These are phyloP conservation scores for Zea mays DNA, from an alignment of 176 grass and related monocot genomes.

Conservation along the genomic window DNA sequence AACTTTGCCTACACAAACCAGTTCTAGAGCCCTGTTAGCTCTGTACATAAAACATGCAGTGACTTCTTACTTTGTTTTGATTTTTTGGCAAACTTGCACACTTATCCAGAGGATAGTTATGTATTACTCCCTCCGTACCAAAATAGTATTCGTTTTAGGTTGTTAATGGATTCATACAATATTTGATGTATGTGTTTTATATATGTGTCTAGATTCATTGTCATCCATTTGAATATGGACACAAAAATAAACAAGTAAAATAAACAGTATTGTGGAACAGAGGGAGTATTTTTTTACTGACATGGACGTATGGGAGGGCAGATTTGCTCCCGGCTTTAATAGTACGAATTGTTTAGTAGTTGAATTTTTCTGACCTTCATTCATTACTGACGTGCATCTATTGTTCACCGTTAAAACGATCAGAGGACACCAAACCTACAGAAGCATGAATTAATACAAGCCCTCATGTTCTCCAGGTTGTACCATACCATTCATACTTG, in stretches of 20 bases:
- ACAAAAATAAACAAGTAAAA: too few relatives aligned
- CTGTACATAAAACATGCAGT: too few relatives aligned
- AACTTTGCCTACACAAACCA: neutral
- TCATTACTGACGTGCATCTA: too few relatives aligned
- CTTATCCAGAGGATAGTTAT: slow-evolving; percentile 1
- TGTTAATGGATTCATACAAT: neutral
- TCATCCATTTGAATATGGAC: too few relatives aligned
- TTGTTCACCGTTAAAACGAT: neutral
- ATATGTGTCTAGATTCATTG: neutral
- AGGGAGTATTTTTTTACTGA: too few relatives aligned
- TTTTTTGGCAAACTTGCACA: neutral
- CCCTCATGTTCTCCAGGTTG: neutral
- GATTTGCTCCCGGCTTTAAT: too few relatives aligned
- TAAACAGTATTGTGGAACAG: too few relatives aligned
- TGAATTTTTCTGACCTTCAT: too few relatives aligned
- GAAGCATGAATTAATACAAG: neutral
- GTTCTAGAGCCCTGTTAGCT: neutral
- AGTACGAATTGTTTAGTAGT: too few relatives aligned
- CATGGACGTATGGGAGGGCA: too few relatives aligned
- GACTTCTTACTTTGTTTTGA: neutral
- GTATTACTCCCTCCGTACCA: neutral
- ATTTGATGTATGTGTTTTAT: slow-evolving; percentile 23
- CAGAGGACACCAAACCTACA: neutral
- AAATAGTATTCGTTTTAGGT: neutral
- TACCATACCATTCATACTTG: neutral